Conservation (phyloP, 2,329 filamentous ascomycete genomes). For the Hirsutella rhossiliensis region DNA sequence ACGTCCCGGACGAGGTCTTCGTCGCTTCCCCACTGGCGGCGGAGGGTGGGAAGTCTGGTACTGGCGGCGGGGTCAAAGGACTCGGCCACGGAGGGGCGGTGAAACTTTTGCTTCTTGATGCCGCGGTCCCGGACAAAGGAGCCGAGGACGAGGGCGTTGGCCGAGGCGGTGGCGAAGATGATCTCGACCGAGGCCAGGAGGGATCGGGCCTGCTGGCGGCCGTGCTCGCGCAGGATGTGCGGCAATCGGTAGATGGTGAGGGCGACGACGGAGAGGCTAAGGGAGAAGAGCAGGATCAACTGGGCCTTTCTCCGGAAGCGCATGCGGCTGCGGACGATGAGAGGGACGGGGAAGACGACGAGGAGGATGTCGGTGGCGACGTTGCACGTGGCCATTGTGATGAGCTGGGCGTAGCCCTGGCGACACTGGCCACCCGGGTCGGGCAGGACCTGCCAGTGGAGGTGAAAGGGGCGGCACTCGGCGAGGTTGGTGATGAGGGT, state of each 20-base stretch:
- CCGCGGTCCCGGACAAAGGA: constrained; percentile 88
- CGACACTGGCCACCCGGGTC: constrained; percentile 80
- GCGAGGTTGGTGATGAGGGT: constrained; percentile 70
- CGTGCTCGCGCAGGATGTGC: constrained; percentile 56
- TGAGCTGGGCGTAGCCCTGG: constrained; percentile 72
- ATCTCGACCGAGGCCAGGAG: constrained; percentile 85
- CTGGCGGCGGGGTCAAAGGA: constrained; percentile 41
- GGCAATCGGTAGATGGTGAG: constrained; percentile 76
- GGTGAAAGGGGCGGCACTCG: constrained; percentile 67
- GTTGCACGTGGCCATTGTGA: constrained; percentile 84
- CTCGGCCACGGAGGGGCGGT: constrained; percentile 47
- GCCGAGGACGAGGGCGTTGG: constrained; percentile 81
- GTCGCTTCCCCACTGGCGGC: constrained; percentile 75
- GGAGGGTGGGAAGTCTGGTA: constrained; percentile 34
- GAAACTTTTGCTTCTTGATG: constrained; percentile 79
- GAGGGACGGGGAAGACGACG: constrained; percentile 77
- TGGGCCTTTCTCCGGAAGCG: constrained; percentile 64
- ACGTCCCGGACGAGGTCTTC: constrained; percentile 77
- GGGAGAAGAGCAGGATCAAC: constrained; percentile 68
- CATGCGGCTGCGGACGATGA: constrained; percentile 74
- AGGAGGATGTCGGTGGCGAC: constrained; percentile 81
- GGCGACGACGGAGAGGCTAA: constrained; percentile 68
- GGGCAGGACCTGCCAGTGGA: constrained; percentile 74
- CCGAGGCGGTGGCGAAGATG: constrained; percentile 73
- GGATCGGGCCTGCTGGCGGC: constrained; percentile 76